These are phyloP conservation scores for Phalaenopsis hybrid DNA, from an alignment of 116 monocot genomes.

Conservation along the genomic window DNA sequence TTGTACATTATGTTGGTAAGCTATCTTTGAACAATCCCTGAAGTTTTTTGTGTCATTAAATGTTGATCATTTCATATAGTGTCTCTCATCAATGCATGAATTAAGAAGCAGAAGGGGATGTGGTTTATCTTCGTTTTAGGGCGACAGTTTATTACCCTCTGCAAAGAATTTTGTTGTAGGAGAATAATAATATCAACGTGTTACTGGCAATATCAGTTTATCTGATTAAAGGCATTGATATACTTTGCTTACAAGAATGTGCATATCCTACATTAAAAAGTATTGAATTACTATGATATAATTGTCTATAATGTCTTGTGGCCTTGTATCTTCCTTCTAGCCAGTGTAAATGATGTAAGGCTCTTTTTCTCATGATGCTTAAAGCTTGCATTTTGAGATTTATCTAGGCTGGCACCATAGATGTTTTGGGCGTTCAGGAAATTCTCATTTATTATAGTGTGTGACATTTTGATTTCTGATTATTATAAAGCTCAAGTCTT, in stretches of 20 bases:
- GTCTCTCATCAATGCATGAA: neutral
- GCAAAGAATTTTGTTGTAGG: neutral
- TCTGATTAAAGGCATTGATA: neutral
- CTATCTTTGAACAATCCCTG: slow-evolving; percentile 1
- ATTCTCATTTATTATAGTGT: neutral
- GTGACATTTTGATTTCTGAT: neutral
- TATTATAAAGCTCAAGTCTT: neutral
- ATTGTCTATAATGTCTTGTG: neutral
- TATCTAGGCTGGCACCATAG: neutral
- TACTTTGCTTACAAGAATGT: neutral
- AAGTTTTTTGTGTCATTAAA: neutral
- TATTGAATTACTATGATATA: neutral
- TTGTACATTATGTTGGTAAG: neutral
- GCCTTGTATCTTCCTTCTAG: neutral
- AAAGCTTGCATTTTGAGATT: neutral
- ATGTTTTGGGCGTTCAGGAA: neutral
- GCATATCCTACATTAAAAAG: neutral
- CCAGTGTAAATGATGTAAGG: neutral
- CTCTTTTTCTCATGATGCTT: neutral
- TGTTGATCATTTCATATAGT: neutral
- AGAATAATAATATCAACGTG: neutral
- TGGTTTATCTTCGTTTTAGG: neutral
- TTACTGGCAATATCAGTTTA: neutral
- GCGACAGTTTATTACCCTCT: neutral
- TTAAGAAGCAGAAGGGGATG: neutral